Percentiles rank a stretch among this genome's conserved stretches.
Evolutionary conservation across 495 filamentous ascomycete genomes (phyloP).

Genomic region (Talaromyces liani): DNA sequence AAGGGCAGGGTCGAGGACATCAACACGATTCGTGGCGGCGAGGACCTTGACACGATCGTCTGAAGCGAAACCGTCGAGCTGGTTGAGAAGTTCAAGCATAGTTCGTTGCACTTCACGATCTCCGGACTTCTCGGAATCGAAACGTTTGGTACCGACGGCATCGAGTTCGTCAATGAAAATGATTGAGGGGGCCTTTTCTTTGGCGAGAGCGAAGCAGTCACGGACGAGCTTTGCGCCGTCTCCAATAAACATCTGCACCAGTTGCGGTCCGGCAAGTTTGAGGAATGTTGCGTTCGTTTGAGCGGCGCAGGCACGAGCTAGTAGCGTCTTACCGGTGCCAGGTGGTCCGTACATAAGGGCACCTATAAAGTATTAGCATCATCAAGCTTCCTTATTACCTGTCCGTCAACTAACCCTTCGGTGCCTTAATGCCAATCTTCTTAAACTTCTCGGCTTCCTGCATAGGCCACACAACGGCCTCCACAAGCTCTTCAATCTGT

Average conservation of each 20-base stretch:
- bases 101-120: constrained; percentile 98
- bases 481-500: constrained; percentile 99
- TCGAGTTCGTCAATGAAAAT: constrained; percentile 99
- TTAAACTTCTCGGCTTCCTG: constrained; percentile 98
- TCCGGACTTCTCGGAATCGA: constrained; percentile 97
- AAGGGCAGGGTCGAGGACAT: constrained; percentile 92
- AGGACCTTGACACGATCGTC: constrained; percentile 99
- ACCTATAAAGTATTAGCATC: constrained; percentile 41
- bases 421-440: constrained; percentile 99
- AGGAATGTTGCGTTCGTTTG: constrained; percentile 99
- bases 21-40: constrained; percentile 94
- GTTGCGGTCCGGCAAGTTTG: constrained; percentile 93
- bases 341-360: constrained; percentile 98
- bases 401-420: constrained; percentile 60
- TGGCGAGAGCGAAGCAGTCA: constrained; percentile 94
- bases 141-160: constrained; percentile 95
- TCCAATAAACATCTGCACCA: constrained; percentile 99
- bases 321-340: constrained; percentile 91
- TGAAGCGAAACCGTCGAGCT: constrained; percentile 97
- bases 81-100: constrained; percentile 98
- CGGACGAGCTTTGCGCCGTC: constrained; percentile 97
- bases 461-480: constrained; percentile 99
- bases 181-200: constrained; percentile 96
- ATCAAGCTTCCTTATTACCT: no score
- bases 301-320: constrained; percentile 93